Base-by-base conservation (phyloP, 1,284 basidiomycete species). In the Stereum hirsutum region DNA sequence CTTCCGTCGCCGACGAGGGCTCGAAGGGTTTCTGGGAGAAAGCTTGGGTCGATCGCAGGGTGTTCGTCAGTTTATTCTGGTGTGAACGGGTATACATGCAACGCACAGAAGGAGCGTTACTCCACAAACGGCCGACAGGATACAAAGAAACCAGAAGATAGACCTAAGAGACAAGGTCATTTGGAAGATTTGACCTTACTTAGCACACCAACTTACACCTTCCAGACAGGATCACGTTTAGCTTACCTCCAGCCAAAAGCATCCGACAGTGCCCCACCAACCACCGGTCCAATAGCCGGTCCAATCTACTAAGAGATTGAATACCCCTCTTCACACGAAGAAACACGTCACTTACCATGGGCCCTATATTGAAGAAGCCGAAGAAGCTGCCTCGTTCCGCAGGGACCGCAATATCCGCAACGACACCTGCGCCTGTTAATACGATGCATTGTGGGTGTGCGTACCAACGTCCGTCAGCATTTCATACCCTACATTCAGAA, bases 61-160 rank as follows among this genome's bases (percentile, higher is more conserved):
- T n/a, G n/a, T n/a, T n/a, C n/a, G n/a, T 32, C 5, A 32, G 8
- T 4, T 10, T 14, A 24, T 26, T 20, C 2, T 8, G 12, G 10
- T 39, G 4, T 30, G 14, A 10, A 32, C n/a, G 8, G 5, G n/a
- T 3, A 23, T 10, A 2, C 38, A 37, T n/a, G 17, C 40, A 14
- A 38, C 76, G 39, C 50, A 82, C 79, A 76, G 50, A 7, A 78
- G 52, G 49, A 86, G 67, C 26, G 69, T 55, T 5, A 82, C 33
- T 25, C 76, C 63, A 51, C 78, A 79, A 5, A 64, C 49, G 1
- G 66, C 74, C 6, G 79, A 67, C 0, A 72, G 54, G 4, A 87
- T 88, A 43, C 71, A 72, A 5, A 89, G 59, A 54, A 90, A 84
- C 84, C 84, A 89, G 56, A 90, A 90, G 19, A 89, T 83, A 3